phyloP scores from a whole-genome alignment of 345 rosid genomes.

The Isatis tinctoria region DNA sequence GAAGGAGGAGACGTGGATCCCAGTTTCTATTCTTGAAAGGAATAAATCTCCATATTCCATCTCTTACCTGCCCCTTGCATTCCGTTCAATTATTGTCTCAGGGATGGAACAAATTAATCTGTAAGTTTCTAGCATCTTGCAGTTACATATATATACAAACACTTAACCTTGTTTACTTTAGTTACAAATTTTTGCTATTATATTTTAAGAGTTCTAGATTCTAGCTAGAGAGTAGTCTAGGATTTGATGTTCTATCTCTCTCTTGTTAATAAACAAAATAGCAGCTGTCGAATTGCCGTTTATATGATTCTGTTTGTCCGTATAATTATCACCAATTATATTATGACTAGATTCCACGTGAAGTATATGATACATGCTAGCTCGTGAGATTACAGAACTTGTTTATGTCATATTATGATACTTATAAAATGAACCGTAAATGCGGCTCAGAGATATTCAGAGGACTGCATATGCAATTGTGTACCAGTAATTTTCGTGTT shows the following conservation, averaged over 20 bases:
- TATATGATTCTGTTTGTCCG: neutral
- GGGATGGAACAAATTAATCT: constrained; percentile 79
- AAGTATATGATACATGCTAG: neutral
- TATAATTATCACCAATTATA: neutral
- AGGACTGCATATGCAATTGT: neutral
- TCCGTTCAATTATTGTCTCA: constrained; percentile 63
- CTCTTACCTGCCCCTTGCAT: constrained; percentile 84
- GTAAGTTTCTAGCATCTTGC: constrained; percentile 46
- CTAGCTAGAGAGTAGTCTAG: neutral
- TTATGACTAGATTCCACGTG: neutral
- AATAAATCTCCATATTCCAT: constrained; percentile 79
- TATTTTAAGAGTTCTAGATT: neutral
- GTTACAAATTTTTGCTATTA: neutral
- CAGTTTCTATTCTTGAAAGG: constrained; percentile 87
- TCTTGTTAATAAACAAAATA: neutral
- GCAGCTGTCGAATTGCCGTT: neutral
- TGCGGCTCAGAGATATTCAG: neutral
- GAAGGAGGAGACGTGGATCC: constrained; percentile 80
- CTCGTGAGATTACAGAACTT: neutral
- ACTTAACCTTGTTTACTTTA: neutral
- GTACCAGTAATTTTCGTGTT: neutral
- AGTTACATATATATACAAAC: neutral
- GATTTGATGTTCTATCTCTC: neutral
- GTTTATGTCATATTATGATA: neutral
- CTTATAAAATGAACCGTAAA: neutral